These are phyloP conservation scores for Sporisorium scitamineum DNA, from an alignment of 1,284 basidiomycete genomes.

Conservation along the genomic window DNA sequence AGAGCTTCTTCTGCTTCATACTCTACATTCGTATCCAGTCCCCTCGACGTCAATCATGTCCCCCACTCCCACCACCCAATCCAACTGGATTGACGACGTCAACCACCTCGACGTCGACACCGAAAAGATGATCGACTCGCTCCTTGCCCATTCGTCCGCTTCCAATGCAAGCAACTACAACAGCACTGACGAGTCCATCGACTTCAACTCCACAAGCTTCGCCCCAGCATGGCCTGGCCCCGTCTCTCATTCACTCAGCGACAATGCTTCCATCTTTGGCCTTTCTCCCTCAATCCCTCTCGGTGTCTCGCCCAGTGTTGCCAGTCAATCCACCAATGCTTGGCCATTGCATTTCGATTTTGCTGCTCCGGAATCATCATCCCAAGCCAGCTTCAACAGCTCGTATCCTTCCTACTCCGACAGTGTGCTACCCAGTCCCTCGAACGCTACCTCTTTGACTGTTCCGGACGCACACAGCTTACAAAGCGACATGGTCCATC, in stretches of 20 bases:
- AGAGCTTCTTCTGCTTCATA: neutral
- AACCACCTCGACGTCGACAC: conserved; percentile 26
- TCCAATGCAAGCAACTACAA: neutral
- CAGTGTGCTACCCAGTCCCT: conserved; percentile 18
- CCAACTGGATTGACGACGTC: conserved; percentile 31
- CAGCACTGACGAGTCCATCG: neutral
- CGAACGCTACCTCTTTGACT: conserved; percentile 13
- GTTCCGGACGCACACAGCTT: conserved; percentile 28
- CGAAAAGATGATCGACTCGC: conserved; percentile 36
- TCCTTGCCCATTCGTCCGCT: conserved; percentile 9
- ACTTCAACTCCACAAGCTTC: neutral
- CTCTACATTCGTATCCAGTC: neutral
- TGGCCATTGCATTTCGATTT: conserved; percentile 21
- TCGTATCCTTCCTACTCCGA: conserved; percentile 9
- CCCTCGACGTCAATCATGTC: conserved; percentile 8
- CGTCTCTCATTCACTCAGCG: conserved; percentile 10
- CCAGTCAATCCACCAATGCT: conserved; percentile 3
- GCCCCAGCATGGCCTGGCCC: conserved; percentile 13
- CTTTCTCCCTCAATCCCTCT: conserved; percentile 19
- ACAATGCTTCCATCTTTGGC: conserved; percentile 19
- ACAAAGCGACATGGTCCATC: conserved; percentile 23
- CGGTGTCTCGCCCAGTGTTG: conserved; percentile 25
- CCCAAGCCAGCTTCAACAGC: conserved; percentile 1
- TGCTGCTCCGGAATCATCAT: neutral
- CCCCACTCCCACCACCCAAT: conserved; percentile 9